Percentiles rank a stretch among this genome's conserved stretches.
phyloP scores from a whole-genome alignment of 768 basidiomycete species.

The Scleroderma bovista region DNA sequence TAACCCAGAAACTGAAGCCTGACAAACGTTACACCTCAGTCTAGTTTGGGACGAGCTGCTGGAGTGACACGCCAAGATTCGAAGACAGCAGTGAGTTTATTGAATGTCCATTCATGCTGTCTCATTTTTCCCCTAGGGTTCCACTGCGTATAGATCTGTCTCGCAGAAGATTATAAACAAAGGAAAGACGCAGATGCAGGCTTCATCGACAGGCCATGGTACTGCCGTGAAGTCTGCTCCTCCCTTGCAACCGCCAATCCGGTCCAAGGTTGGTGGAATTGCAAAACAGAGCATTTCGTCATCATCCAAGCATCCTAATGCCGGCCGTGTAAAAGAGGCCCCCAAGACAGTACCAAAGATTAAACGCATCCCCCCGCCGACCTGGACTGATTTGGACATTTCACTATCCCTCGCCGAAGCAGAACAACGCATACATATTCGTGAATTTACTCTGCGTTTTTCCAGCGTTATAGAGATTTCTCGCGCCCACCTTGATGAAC shows the following conservation, averaged over 20 bases:
- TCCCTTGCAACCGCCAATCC: not conserved
- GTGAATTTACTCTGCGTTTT: slow-evolving; percentile 72
- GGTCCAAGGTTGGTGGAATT: slow-evolving; percentile 6
- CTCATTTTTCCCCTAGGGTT: too few species aligned
- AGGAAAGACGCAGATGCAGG: slow-evolving; percentile 6
- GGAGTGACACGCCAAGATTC: slow-evolving; percentile 32
- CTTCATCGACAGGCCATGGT: not conserved
- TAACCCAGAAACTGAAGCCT: slow-evolving; percentile 31
- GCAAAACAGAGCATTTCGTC: slow-evolving; percentile 3
- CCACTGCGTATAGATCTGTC: slow-evolving; percentile 20
- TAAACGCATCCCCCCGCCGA: slow-evolving; percentile 40
- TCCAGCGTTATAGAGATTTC: slow-evolving; percentile 42
- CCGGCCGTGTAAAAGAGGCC: slow-evolving; percentile 11
- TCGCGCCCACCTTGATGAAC: slow-evolving; percentile 53
- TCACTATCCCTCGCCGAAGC: slow-evolving; percentile 41
- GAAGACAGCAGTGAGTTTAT: slow-evolving; percentile 23
- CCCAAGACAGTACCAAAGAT: slow-evolving; percentile 26
- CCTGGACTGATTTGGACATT: slow-evolving; percentile 49
- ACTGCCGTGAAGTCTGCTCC: slow-evolving; percentile 6
- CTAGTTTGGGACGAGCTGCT: slow-evolving; percentile 34
- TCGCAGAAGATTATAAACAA: slow-evolving; percentile 14
- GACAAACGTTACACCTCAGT: slow-evolving; percentile 31
- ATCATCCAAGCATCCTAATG: slow-evolving; percentile 4
- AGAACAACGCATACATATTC: slow-evolving; percentile 60
- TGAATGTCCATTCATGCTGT: not conserved